Evolutionary conservation across 345 rosid genomes (phyloP), one percentile per base, ranked within the genome.

Genomic region (Viola odorata): DNA sequence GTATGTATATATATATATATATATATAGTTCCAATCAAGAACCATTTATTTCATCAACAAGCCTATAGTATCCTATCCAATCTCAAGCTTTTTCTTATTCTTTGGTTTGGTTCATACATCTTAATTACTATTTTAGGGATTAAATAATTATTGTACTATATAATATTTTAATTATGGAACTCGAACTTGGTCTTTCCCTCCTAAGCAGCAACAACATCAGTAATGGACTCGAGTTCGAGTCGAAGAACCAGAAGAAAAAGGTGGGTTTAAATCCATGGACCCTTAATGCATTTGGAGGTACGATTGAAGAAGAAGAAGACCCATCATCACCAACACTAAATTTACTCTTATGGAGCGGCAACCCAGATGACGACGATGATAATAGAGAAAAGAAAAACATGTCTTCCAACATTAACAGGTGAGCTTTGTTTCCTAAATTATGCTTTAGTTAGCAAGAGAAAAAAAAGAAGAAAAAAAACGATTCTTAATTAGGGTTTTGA

Each of bases 291-390:
- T 60, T 11, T 8, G 60, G 50, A 39, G 54, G n/a, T n/a, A 82
- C 80, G 6, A 68, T 73, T 54, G 72, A 39, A 4, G 32, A 58
- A 17, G 44, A 23, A 7, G 12, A 10, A 10, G 17, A 23, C 13
- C 54, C 57, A 16, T 62, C 65, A 5, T 52, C 67, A 12, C 60
- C 37, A 47, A 45, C 58, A 6, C 48, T 55, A 66, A 64, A 69
- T 61, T 64, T 66, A 61, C 64, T 76, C 69, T 41, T 69, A 14
- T 78, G 82, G 81, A 81, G 67, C 68, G 82, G 77, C 13, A 11
- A 42, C 13, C 84, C 75, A 51, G 81, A 91, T 41, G 70, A 81
- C 57, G 81, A 85, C 39, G 87, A 75, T 41, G 91, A 78, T 57
- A 81, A 78, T 70, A 69, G 50, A 38, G 10, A 65, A 37, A 68